A percentile compares a stretch with the other conserved stretches of the same genome.
Evolutionary conservation across 495 filamentous ascomycete species (phyloP).

Genomic region (Aspergillus cavernicola): DNA sequence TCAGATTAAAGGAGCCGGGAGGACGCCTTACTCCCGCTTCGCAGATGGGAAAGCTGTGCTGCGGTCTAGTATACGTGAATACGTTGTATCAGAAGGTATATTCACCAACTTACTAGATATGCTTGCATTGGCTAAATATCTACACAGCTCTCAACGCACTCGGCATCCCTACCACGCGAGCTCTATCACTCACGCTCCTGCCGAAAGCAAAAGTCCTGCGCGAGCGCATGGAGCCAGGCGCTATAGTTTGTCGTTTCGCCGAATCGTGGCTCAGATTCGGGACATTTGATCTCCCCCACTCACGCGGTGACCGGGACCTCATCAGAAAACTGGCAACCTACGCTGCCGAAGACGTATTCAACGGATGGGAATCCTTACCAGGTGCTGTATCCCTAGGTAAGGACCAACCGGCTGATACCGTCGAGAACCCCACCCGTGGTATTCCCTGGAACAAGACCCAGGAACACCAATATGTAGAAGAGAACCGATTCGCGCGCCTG

Average conservation of each 20-base stretch:
- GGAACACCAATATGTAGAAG: conserved; percentile 58
- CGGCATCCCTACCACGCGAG: conserved; percentile 79
- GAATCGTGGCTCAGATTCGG: conserved; percentile 88
- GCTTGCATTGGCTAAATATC: background rate
- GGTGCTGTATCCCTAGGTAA: conserved; percentile 37
- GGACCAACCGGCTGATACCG: conserved; percentile 32
- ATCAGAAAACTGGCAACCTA: conserved; percentile 74
- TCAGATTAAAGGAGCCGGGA: conserved; percentile 89
- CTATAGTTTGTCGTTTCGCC: conserved; percentile 89
- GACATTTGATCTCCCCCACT: conserved; percentile 84
- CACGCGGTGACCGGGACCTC: conserved; percentile 71
- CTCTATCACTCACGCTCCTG: conserved; percentile 73
- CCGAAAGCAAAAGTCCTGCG: conserved; percentile 69
- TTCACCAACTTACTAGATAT: background rate
- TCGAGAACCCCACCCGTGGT: conserved; percentile 42
- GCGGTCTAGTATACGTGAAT: conserved; percentile 87
- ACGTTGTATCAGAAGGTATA: conserved; percentile 75
- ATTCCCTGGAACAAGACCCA: conserved; percentile 56
- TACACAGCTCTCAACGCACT: conserved; percentile 66
- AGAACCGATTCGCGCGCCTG: conserved; percentile 82
- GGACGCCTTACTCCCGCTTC: conserved; percentile 92
- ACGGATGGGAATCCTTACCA: conserved; percentile 78
- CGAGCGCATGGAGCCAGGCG: conserved; percentile 87
- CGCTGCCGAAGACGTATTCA: conserved; percentile 78
- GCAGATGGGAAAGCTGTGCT: conserved; percentile 97